Conservation (phyloP, 805 yeast species). For the Candida namnaoensis region DNA sequence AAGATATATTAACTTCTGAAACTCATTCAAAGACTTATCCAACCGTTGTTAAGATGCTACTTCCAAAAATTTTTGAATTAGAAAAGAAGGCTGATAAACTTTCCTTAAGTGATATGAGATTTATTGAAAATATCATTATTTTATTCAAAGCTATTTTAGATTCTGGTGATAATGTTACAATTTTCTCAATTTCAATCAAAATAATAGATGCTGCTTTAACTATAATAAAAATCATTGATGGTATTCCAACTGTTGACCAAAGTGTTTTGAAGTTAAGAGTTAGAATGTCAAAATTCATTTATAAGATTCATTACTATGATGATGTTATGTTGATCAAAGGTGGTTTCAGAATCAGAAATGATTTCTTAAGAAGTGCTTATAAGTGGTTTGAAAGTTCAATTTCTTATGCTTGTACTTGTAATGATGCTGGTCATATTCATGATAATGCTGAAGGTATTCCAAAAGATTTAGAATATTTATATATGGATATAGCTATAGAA, state of each 20-base stretch:
- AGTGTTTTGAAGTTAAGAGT: slow-evolving; percentile 27
- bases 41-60: slow-evolving; percentile 36
- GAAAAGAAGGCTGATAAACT: slow-evolving; percentile 11
- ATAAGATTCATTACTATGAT: slow-evolving; percentile 26
- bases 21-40: slow-evolving; percentile 50
- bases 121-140: slow-evolving; percentile 41
- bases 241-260: slow-evolving; percentile 3
- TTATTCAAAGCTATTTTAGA: slow-evolving; percentile 33
- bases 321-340: slow-evolving; percentile 28
- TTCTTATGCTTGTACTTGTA: slow-evolving; percentile 25
- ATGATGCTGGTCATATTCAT: slow-evolving; percentile 5
- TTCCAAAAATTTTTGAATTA: slow-evolving; percentile 6
- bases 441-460: slow-evolving; percentile 11
- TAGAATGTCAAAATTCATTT: slow-evolving; percentile 30
- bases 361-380: slow-evolving; percentile 33
- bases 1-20: slow-evolving; percentile 63
- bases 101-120: slow-evolving; percentile 19
- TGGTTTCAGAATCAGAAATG: slow-evolving; percentile 38
- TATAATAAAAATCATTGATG: slow-evolving; percentile 11
- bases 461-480: slow-evolving; percentile 37
- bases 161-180: slow-evolving; percentile 20
- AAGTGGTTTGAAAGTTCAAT: slow-evolving; percentile 51
- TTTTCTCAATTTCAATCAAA: slow-evolving; percentile 24
- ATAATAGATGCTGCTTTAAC: slow-evolving; percentile 17
- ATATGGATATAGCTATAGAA: slow-evolving; percentile 56